Conservation (phyloP, 495 filamentous ascomycete species). For the Hypomontagnella monticulosa region DNA sequence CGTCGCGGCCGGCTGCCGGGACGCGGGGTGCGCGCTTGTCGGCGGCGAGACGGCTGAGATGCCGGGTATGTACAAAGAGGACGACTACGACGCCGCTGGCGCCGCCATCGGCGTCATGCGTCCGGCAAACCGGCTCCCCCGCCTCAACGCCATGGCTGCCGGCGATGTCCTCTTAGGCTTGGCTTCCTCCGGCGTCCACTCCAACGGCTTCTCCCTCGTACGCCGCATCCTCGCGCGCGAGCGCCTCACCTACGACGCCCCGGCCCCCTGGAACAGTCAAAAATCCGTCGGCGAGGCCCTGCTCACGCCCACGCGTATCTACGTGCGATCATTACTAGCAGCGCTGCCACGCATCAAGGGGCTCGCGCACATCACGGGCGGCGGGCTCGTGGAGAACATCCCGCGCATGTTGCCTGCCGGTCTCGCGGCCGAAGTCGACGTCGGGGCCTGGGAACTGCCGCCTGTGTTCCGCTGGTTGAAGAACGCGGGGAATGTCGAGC, state of each 20-base stretch:
- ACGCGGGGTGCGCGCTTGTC: conserved; percentile 86
- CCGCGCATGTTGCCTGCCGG: conserved; percentile 86
- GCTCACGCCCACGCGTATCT: conserved; percentile 82
- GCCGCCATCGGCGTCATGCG: conserved; percentile 84
- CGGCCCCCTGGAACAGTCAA: conserved; percentile 77
- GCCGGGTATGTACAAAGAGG: conserved; percentile 86
- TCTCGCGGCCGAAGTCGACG: conserved; percentile 81
- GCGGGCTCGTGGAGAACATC: conserved; percentile 90
- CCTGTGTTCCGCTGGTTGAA: conserved; percentile 87
- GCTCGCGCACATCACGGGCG: conserved; percentile 95
- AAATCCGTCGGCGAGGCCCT: conserved; percentile 69
- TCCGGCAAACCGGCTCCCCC: conserved; percentile 74
- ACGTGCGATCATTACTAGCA: conserved; percentile 76
- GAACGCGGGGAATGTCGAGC: conserved; percentile 73
- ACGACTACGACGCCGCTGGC: conserved; percentile 91
- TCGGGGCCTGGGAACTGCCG: conserved; percentile 73
- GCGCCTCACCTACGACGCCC: conserved; percentile 72
- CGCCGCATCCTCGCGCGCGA: conserved; percentile 82
- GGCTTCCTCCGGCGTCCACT: conserved; percentile 84
- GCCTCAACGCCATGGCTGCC: conserved; percentile 74
- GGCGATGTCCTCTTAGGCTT: conserved; percentile 89
- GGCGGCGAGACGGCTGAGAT: conserved; percentile 98
- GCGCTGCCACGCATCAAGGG: conserved; percentile 77
- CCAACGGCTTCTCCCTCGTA: conserved; percentile 94
- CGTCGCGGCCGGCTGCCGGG: conserved; percentile 82